These are phyloP conservation scores for Trichocladium antarcticum DNA, from an alignment of 495 filamentous ascomycete species.

Conservation along the genomic window DNA sequence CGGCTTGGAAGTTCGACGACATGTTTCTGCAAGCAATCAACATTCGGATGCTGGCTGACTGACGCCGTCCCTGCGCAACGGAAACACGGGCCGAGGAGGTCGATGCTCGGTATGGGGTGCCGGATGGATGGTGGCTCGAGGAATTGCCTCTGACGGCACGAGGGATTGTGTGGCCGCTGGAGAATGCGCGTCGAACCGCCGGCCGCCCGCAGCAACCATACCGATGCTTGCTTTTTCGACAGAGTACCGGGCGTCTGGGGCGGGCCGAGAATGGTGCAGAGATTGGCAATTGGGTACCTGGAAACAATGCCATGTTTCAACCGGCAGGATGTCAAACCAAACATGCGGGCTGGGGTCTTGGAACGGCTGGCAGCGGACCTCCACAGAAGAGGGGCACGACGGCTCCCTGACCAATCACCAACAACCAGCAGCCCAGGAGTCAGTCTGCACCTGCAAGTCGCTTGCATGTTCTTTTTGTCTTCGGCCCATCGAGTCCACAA, in stretches of 20 bases:
- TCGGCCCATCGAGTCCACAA: not conserved
- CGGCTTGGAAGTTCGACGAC: not conserved
- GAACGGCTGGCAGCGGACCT: conserved; percentile 4
- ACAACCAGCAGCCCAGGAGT: conserved; percentile 19
- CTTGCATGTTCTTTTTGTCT: not conserved
- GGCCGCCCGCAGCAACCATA: conserved; percentile 1
- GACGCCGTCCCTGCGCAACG: not conserved
- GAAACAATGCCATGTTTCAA: conserved; percentile 31
- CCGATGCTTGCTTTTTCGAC: too few species aligned
- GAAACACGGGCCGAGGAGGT: not conserved
- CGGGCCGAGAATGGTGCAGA: not conserved
- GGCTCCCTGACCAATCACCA: conserved; percentile 23
- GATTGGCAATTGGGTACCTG: conserved; percentile 10
- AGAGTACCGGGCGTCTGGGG: not conserved
- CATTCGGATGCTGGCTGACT: not conserved
- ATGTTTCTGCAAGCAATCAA: not conserved
- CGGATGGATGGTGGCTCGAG: too few species aligned
- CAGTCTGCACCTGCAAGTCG: conserved; percentile 4
- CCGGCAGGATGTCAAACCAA: conserved; percentile 23
- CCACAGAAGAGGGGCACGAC: conserved; percentile 12
- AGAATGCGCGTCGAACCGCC: not conserved
- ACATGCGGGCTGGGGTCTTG: conserved; percentile 16
- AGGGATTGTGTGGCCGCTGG: too few species aligned
- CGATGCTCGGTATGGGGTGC: not conserved
- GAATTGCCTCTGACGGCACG: too few species aligned